Conservation (phyloP, 768 basidiomycete species). For the Serendipita indica region DNA sequence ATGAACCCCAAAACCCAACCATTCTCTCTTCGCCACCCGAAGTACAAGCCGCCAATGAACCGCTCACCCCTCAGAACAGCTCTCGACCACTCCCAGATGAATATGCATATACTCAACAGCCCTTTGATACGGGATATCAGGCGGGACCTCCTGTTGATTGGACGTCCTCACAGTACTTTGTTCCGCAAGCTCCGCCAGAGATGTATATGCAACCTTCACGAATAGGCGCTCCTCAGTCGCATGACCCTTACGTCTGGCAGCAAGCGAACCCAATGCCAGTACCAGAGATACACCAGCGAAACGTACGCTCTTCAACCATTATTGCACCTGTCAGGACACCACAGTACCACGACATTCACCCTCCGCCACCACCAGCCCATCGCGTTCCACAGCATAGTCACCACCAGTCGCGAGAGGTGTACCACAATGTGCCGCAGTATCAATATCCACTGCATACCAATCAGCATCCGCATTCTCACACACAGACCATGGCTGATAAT, state of each 20-base stretch:
- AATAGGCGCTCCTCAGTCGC: neutral
- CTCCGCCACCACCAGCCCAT: neutral
- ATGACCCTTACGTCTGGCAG: neutral
- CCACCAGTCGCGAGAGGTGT: neutral
- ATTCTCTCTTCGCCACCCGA: neutral
- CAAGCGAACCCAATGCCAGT: neutral
- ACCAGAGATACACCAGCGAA: neutral
- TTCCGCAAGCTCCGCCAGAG: neutral
- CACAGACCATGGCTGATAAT: neutral
- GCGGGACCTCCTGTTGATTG: neutral
- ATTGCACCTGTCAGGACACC: neutral
- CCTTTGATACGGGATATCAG: neutral
- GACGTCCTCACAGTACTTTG: neutral
- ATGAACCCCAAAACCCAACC: neutral
- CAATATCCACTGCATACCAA: too few species aligned
- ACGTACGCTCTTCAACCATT: neutral
- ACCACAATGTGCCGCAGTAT: neutral
- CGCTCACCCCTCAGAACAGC: neutral
- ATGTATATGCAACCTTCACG: conserved; percentile 9
- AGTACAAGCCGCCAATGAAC: neutral
- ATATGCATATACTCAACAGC: neutral
- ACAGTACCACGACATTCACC: neutral
- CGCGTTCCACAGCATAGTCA: neutral
- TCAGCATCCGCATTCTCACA: too few species aligned
- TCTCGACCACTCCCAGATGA: neutral